Evolutionary conservation across 306 rosid species (phyloP).

Genomic region (Lablab purpureus): DNA sequence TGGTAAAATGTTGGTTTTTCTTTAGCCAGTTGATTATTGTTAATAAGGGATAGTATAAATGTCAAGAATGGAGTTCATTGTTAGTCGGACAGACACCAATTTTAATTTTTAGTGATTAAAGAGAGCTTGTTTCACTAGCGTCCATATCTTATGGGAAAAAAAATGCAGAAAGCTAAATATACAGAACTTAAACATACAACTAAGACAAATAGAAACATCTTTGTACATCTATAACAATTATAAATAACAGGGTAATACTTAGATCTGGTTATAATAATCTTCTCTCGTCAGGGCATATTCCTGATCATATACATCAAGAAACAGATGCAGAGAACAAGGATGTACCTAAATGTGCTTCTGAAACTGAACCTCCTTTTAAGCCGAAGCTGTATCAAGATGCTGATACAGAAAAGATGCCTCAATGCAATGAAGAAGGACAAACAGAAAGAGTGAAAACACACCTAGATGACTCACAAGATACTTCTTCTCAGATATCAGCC

Average conservation of each 20-base stretch:
- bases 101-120: slow-evolving; percentile 32
- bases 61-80: slow-evolving; percentile 19
- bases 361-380: slow-evolving; percentile 44
- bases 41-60: slow-evolving; percentile 29
- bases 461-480: slow-evolving; percentile 57
- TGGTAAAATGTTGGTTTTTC: slow-evolving; percentile 45
- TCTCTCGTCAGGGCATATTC: slow-evolving; percentile 29
- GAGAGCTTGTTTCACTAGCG: slow-evolving; percentile 11
- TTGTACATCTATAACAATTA: slow-evolving; percentile 7
- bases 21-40: slow-evolving; percentile 45
- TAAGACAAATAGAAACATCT: slow-evolving; percentile 1
- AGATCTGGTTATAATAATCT: slow-evolving; percentile 48
- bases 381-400: slow-evolving; percentile 52
- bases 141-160: slow-evolving; percentile 7
- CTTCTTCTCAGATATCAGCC: slow-evolving; percentile 85
- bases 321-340: slow-evolving; percentile 44
- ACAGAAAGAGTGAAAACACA: slow-evolving; percentile 48
- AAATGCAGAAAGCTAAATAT: slow-evolving; percentile 24
- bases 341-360: slow-evolving; percentile 40
- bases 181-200: slow-evolving; percentile 9
- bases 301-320: slow-evolving; percentile 48
- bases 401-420: slow-evolving; percentile 46
- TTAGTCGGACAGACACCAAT: slow-evolving; percentile 9
- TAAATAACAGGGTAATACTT: slow-evolving; percentile 46
- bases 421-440: slow-evolving; percentile 50